Evolutionary conservation across 768 basidiomycete genomes (phyloP), one percentile per base, ranked within the genome.

Genomic region (Pisolithus microcarpus): DNA sequence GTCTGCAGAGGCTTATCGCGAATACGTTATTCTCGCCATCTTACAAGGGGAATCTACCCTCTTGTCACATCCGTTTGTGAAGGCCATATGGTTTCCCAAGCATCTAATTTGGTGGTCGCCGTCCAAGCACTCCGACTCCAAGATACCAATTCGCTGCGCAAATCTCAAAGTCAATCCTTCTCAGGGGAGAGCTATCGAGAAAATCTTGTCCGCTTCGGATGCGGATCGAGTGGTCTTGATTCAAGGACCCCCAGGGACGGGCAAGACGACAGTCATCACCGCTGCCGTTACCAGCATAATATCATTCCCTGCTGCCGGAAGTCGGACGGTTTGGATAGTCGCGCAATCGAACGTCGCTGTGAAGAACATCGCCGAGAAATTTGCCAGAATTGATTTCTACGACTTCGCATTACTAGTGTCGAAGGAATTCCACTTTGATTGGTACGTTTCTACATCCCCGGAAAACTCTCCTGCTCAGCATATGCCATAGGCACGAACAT

Each of bases 351-450:
- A 77, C 39, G 73, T 77, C 34, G 76, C 73, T 0, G 75, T 77
- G n/a, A 78, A 78, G 56, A 77, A 77, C 50, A 75, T 77, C n/a
- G 75, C 75, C 0, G 72, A 76, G 54, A 77, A 72, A 40, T 62
- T 77, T 10, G 52, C 63, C 31, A 59, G 64, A 8, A 55, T 58
- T n/a, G 58, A 43, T 0, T 69, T 75, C 53, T 4, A 34, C 7
- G 51, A 61, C 6, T 77, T 75, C 55, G 71, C 53, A 46, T 47
- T 77, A 1, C 50, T 77, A 15, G 73, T 77, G 5, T 76, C 75
- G 9, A 65, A 62, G 21, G 76, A 70, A 42, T 78, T 76, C 49
- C 71, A 77, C 50, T 66, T 61, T 19, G 75, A 73, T 23, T 76
- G 76, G 76, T 73, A 38, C 7, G 71, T 53, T 11, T 7, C 40